Base-by-base conservation (phyloP, 805 yeast genomes). In the Sugiyamaella qingdaonensis region DNA sequence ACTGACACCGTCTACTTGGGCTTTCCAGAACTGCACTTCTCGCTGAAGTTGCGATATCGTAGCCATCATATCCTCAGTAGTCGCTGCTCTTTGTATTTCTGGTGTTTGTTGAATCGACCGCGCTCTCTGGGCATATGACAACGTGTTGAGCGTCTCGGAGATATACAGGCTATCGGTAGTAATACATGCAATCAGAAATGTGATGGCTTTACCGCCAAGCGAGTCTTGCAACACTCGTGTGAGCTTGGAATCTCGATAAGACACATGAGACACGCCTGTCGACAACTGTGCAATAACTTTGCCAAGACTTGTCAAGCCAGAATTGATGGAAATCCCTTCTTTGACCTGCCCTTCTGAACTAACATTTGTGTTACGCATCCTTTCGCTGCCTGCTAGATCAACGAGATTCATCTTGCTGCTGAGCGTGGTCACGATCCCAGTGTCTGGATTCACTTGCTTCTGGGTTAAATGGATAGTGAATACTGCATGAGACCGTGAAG, bases 121-220 rank as follows among this genome's bases (percentile, higher is more conserved):
- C n/a, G 64, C 63, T 35, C 65, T 33, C 24, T 61, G 64, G 13
- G 64, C 56, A 41, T 61, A 62, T 2, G 62, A 32, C 21, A 59
- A 48, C 11, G 65, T 61, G 46, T 54, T 56, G 14, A 62, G 13
- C 2, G 64, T 60, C 37, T 62, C 64, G 2, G 64, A 56, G 36
- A 57, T 46, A 46, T 54, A 61, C 3, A 52, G 27, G 2, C 50
- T 46, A 16, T 61, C 64, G 10, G 89, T 48, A 10, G 65, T n/a
- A 29, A 88, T 78, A 67, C 96, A 89, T 2, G 88, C 95, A 57
- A 89, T 86, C 90, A 89, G 85, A 8, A 85, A 88, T 0, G 96
- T 88, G 65, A 86, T 84, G 63, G 96, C 88, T 61, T 88, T 86
- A 0, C 95, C 96, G 2, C 95, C 95, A n/a, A 88, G 71, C 0